Evolutionary conservation across 2,329 filamentous ascomycete genomes (phyloP), one percentile per base, ranked within the genome.

Genomic region (Myriangium duriaei): DNA sequence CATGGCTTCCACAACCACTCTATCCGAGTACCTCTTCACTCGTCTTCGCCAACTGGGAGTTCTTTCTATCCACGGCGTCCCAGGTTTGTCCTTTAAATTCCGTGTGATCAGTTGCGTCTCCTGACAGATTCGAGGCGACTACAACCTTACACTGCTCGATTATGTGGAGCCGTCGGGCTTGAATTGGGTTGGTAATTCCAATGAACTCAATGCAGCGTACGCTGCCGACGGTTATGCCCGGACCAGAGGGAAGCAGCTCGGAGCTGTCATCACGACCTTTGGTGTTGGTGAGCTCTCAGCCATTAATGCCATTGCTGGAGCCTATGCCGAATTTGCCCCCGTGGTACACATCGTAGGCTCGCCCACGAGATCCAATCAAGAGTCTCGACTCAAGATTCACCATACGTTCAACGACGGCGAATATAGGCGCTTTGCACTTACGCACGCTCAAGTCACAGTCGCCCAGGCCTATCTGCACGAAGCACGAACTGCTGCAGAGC

Each of bases 221-320:
- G 80, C 81, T 17, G 79, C 81, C n/a, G 81, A 86, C 60, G 81
- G 81, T 15, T 86, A 86, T 54, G 79, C 79, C 40, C 71, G 81
- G 45, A 69, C 83, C 42, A 80, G 79, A 40, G 76, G 79, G 30
- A n/a, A n/a, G n/a, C n/a, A n/a, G n/a, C 75, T 84, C 21, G 69
- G 71, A 4, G 79, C 79, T 18, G 59, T 86, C 33, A 59, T 86
- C 47, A 86, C 81, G 29, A 84, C 81, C 1, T 85, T 85, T 45
- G 81, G 81, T 37, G 79, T 85, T 4, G 81, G 67, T 6, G 68
- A 71, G 48, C 53, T 69, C n/a, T 83, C 79, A 2, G 78, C 79
- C 34, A 65, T 84, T 51, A 83, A 84, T 50, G 81, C 76, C 29
- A 59, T 84, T 38, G 80, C 79, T 2, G 81, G 81, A n/a, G 72